Evolutionary conservation across 2,329 filamentous ascomycete genomes (phyloP).

Genomic region (Ceratocystis albifundus): DNA sequence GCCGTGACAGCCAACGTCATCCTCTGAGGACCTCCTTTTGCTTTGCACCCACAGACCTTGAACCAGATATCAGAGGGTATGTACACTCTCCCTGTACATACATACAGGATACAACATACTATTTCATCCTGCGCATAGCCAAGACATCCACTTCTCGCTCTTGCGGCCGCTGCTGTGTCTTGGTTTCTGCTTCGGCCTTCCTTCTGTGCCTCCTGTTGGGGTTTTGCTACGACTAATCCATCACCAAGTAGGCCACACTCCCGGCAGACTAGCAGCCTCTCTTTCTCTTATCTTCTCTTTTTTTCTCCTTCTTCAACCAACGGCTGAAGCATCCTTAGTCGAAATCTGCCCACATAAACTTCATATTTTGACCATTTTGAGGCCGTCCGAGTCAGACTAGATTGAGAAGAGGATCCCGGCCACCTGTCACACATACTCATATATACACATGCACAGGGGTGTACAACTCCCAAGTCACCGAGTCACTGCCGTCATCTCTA

Average conservation of each 20-base stretch:
- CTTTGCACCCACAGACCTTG: no score
- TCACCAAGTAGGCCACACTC: no score
- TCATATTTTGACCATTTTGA: background rate
- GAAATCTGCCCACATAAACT: background rate
- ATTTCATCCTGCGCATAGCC: no score
- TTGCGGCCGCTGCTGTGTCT: background rate
- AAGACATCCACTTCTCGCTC: background rate
- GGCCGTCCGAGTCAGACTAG: slow-evolving; percentile 1
- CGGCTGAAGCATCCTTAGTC: background rate
- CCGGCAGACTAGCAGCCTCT: no score
- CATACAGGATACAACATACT: no score
- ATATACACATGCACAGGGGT: slow-evolving; percentile 8
- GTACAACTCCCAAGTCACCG: background rate
- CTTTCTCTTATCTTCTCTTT: no score
- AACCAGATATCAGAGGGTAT: no score
- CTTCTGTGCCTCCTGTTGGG: background rate
- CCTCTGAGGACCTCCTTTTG: background rate
- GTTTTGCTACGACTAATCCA: no score
- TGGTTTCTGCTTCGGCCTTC: background rate
- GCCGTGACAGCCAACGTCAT: background rate
- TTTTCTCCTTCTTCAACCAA: background rate
- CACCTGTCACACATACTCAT: slow-evolving; percentile 1
- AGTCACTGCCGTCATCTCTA: no score
- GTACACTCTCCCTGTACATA: no score
- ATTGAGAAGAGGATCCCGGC: background rate